phyloP scores from a whole-genome alignment of 192 early-diverging fungal genomes.

The Gonapodya prolifera region DNA sequence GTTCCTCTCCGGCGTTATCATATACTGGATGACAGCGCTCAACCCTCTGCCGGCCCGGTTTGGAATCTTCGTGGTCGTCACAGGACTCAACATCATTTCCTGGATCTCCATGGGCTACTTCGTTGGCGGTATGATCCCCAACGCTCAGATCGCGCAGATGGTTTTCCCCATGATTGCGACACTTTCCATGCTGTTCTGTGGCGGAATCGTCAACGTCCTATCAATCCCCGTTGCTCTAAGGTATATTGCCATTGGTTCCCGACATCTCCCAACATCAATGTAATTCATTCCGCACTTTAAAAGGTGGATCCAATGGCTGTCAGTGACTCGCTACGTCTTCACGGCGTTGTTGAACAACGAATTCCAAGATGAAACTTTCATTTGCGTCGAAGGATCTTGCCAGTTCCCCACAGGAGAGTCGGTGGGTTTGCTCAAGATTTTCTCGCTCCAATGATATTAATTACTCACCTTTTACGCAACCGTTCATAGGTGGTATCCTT shows the following conservation, averaged over 20 bases:
- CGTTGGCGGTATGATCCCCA: neutral
- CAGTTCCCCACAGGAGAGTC: neutral
- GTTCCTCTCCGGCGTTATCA: neutral
- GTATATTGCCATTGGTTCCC: neutral
- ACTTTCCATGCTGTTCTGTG: neutral
- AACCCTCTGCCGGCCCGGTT: neutral
- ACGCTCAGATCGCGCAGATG: neutral
- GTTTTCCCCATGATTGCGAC: neutral
- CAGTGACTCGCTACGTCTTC: neutral
- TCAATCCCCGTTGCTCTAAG: neutral
- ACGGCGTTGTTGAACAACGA: slow-evolving; percentile 1
- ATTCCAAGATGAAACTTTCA: neutral
- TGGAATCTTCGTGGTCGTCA: neutral
- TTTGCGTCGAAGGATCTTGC: neutral
- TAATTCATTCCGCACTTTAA: neutral
- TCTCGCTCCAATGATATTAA: neutral
- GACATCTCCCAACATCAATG: neutral
- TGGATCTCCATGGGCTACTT: neutral
- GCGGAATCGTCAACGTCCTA: neutral
- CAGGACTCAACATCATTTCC: neutral
- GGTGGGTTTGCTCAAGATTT: neutral
- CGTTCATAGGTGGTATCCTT: neutral
- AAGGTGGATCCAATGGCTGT: neutral
- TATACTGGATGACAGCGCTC: neutral
- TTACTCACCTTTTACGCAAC: neutral